Base-by-base conservation (phyloP, 352 stramenopile species). In the Pythium angustatum region DNA sequence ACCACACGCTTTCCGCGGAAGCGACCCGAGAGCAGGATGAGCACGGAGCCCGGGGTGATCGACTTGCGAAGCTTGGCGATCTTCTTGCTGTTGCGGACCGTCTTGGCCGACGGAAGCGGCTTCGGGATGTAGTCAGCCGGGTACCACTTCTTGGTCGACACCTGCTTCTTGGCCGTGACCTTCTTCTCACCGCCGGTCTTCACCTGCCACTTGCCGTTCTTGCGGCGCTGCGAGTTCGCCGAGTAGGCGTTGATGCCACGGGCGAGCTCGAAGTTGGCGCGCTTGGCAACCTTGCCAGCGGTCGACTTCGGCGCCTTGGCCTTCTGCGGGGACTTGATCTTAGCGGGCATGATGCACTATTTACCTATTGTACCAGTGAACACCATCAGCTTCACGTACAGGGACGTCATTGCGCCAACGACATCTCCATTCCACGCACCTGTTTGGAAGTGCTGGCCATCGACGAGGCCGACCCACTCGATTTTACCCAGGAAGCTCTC, bases 1-100 rank as follows among this genome's bases (percentile, higher is more conserved):
- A 99, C 96, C n/a, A 99, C 96, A 67, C 97, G 93, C 91, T 99
- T 99, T 83, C 97, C 97, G 76, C 94, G 89, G 87, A 99, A 99
- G 73, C 97, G 93, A 59, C 97, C 97, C 38, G 94, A 95, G 17
- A 99, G 84, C 63, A 99, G 80, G 76, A 99, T 99, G 47, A 99
- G 84, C 38, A 99, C 96, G 33, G 96, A 98, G 77, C 97, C 97
- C 11, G 97, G 96, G 48, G 88, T 97, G 83, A 99, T 98, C 62
- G 90, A 97, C 65, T 95, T 87, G 62, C 97, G 96, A 22, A 99
- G 85, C 80, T 97, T 98, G 60, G 94, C 88, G 36, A 91, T 75
- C 72, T 98, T 98, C 62, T 81, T 77, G 69, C 74, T 86, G 80
- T 91, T 91, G 66, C 82, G 82, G 38, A 72, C 76, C 12, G 82